Evolutionary conservation across 1,284 basidiomycete species (phyloP).

Genomic region (Moniliophthora roreri): DNA sequence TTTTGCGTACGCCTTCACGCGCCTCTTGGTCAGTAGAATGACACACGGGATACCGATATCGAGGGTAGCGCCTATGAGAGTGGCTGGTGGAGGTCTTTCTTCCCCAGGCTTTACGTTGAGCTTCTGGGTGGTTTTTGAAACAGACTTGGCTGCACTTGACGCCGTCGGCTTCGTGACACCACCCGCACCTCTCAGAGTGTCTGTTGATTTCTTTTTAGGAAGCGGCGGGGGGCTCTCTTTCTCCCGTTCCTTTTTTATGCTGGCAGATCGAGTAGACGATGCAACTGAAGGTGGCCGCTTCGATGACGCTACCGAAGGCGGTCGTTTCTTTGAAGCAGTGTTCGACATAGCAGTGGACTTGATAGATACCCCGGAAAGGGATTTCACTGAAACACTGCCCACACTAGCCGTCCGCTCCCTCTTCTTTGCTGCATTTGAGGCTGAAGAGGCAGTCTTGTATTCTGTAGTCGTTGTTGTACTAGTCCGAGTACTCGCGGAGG

Average conservation of each 20-base stretch:
- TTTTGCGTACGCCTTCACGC: constrained; percentile 84
- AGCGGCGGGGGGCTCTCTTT: constrained; percentile 26
- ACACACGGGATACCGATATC: constrained; percentile 92
- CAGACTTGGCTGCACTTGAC: constrained; percentile 3
- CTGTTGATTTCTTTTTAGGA: constrained; percentile 41
- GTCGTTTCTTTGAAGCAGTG: background rate
- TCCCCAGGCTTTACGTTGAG: background rate
- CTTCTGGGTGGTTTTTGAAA: constrained; percentile 6
- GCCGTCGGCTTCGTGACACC: background rate
- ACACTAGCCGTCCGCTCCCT: background rate
- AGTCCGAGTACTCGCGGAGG: background rate
- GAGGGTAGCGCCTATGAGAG: constrained; percentile 65
- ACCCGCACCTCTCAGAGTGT: constrained; percentile 33
- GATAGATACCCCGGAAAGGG: background rate
- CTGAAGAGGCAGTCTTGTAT: constrained; percentile 4
- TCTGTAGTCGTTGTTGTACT: background rate
- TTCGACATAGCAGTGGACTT: background rate
- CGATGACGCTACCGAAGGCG: background rate
- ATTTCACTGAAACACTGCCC: background rate
- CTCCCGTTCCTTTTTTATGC: background rate
- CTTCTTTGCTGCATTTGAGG: background rate
- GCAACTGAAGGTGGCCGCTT: constrained; percentile 2
- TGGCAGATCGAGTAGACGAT: constrained; percentile 3
- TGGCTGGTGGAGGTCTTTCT: constrained; percentile 19
- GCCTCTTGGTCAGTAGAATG: constrained; percentile 76